Evolutionary conservation across 306 rosid genomes (phyloP).

Genomic region (Prunus davidiana): DNA sequence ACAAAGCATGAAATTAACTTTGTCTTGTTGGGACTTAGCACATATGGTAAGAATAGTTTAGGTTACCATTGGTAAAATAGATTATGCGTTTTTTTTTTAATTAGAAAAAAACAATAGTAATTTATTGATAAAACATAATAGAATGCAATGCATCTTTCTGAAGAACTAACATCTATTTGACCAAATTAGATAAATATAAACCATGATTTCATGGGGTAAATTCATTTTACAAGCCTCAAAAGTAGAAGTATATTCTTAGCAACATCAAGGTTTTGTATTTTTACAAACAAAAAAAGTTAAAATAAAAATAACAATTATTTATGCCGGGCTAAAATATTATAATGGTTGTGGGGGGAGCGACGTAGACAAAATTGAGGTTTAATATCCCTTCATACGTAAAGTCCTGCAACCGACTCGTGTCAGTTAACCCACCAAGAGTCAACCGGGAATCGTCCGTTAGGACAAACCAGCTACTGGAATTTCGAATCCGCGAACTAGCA

Average conservation of each 20-base stretch:
- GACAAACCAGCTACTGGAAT: conserved; percentile 42
- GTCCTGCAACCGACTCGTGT: conserved; percentile 31
- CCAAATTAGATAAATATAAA: background rate
- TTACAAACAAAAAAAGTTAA: too few species aligned
- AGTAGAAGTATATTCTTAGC: too few species aligned
- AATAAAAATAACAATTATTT: too few species aligned
- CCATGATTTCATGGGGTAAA: too few species aligned
- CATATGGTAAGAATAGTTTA: too few species aligned
- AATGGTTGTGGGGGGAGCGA: conserved; percentile 25
- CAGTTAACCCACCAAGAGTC: conserved; percentile 16
- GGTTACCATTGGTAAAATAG: too few species aligned
- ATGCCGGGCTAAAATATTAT: conserved; percentile 20
- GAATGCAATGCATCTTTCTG: background rate
- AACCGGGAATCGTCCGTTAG: conserved; percentile 40
- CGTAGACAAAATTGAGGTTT: conserved; percentile 22
- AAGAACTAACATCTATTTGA: background rate
- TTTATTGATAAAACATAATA: background rate
- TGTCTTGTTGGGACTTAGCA: too few species aligned
- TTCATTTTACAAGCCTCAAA: too few species aligned
- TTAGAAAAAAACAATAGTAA: background rate
- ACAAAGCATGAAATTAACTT: too few species aligned
- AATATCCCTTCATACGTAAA: conserved; percentile 15
- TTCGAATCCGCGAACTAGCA: conserved; percentile 38
- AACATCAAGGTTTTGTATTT: too few species aligned
- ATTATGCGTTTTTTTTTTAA: too few species aligned